phyloP scores from a whole-genome alignment of 169 alveolate species.

The Cyclospora cayetanensis region DNA sequence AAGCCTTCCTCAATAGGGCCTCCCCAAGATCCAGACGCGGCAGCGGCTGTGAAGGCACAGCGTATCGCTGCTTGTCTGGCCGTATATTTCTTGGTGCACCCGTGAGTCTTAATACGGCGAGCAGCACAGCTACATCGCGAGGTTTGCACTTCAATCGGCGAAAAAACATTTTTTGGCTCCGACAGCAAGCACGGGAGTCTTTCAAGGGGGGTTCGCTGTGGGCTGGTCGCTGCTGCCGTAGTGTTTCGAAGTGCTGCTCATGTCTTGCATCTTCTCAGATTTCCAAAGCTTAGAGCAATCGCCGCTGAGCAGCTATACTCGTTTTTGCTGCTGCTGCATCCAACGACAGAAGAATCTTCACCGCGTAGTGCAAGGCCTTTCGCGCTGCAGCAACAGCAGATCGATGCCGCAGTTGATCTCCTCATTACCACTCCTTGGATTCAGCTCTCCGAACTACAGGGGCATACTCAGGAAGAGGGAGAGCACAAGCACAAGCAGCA shows the following conservation, averaged over 20 bases:
- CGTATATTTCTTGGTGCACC: neutral
- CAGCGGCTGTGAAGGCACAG: neutral
- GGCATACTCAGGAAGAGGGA: neutral
- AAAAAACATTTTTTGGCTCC: too few relatives aligned
- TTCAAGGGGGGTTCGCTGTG: neutral
- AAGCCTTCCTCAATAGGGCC: neutral
- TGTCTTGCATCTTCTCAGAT: slow-evolving; percentile 22
- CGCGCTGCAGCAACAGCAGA: slow-evolving; percentile 8
- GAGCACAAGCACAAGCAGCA: slow-evolving; percentile 27
- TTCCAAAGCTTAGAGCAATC: slow-evolving; percentile 37
- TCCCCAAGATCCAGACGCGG: too few relatives aligned
- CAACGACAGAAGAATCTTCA: neutral
- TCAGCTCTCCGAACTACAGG: slow-evolving; percentile 15
- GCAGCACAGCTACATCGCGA: neutral
- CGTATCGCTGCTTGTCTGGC: neutral
- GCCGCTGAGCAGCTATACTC: slow-evolving; percentile 60
- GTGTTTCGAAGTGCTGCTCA: neutral
- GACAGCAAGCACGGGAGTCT: too few relatives aligned
- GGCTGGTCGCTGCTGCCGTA: neutral
- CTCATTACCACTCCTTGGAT: slow-evolving; percentile 61
- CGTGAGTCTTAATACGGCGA: neutral
- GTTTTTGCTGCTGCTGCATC: slow-evolving; percentile 34
- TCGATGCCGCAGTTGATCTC: slow-evolving; percentile 40
- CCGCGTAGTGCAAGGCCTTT: neutral
- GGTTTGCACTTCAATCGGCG: too few relatives aligned